Conservation (phyloP, 805 yeast genomes). For the Teunomyces panamensis region DNA sequence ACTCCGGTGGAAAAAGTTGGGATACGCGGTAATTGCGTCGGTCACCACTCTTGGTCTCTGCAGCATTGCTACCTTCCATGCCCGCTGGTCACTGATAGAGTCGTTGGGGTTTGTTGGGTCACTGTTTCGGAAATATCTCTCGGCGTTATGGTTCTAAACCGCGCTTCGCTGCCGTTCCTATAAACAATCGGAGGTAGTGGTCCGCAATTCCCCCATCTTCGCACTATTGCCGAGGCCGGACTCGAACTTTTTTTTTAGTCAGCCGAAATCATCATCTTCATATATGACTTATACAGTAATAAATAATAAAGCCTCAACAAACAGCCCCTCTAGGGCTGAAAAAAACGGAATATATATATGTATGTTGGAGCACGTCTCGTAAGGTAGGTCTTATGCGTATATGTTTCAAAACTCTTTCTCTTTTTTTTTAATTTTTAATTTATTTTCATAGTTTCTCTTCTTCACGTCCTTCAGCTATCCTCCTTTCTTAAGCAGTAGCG, state of each 20-base stretch:
- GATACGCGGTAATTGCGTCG: constrained; percentile 41
- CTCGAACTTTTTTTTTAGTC: background rate
- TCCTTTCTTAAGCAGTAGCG: constrained; percentile 12
- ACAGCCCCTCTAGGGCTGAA: constrained; percentile 1
- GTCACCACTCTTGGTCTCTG: constrained; percentile 34
- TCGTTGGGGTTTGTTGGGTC: constrained; percentile 26
- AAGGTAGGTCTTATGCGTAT: background rate
- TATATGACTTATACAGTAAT: constrained; percentile 1
- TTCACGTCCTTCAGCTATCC: no score
- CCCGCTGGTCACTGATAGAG: constrained; percentile 15
- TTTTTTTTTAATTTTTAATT: background rate
- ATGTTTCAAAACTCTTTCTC: background rate
- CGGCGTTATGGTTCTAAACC: constrained; percentile 10
- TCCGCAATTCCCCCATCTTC: background rate
- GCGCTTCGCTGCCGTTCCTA: background rate
- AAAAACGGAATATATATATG: background rate
- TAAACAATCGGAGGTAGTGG: background rate
- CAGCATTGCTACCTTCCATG: constrained; percentile 30
- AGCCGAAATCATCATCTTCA: background rate
- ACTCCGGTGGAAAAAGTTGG: constrained; percentile 38
- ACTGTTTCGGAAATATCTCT: constrained; percentile 27
- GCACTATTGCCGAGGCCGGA: constrained; percentile 3
- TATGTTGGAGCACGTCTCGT: background rate
- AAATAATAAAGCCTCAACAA: constrained; percentile 1
- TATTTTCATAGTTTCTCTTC: no score